Evolutionary conservation across 352 stramenopile genomes (phyloP), one percentile per base, ranked within the genome.

Genomic region (Hyaloperonospora arabidopsidis): DNA sequence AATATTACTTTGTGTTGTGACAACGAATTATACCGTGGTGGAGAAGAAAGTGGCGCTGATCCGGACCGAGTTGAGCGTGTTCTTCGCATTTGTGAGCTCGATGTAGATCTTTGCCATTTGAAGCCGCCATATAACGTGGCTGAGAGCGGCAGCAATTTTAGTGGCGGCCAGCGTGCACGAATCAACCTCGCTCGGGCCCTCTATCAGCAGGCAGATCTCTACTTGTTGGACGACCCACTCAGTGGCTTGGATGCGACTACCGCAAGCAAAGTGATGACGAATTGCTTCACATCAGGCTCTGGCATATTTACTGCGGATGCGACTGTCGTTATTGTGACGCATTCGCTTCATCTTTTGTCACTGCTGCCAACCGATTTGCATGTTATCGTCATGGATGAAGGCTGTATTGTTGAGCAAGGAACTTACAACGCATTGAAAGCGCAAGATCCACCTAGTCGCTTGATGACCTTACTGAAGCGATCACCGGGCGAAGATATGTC

Each of bases 211-310:
- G 60, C 75, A 17, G 50, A 36, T 8, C 51, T 97, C 12, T 93
- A 93, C 29, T 53, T 97, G n/a, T 52, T 97, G n/a, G 86, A 97
- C 47, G 88, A 97, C 48, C 82, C 85, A 1, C 67, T 96, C 8
- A 93, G 78, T 19, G 83, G 81, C 1, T 60, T 97, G 5, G 88
- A 97, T 45, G 52, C 62, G 2, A 70, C 59, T 12, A 93, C 83
- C 13, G 74, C 79, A 2, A 60, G 63, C 0, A 62, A 68, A 38
- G 67, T 91, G 7, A 44, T 93, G 1, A 54, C 29, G 5, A 74
- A 72, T 21, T 83, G 71, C 38, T 84, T 84, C 39, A 46, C 51
- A 17, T 61, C 54, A 4, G 56, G 64, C 39, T 74, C 51, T 41
- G 68, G 56, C 11, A 50, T 95, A 2, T 76, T 91, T 23, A 61